Base-by-base conservation (phyloP, 2,329 filamentous ascomycete species). In the Curvularia sp. region DNA sequence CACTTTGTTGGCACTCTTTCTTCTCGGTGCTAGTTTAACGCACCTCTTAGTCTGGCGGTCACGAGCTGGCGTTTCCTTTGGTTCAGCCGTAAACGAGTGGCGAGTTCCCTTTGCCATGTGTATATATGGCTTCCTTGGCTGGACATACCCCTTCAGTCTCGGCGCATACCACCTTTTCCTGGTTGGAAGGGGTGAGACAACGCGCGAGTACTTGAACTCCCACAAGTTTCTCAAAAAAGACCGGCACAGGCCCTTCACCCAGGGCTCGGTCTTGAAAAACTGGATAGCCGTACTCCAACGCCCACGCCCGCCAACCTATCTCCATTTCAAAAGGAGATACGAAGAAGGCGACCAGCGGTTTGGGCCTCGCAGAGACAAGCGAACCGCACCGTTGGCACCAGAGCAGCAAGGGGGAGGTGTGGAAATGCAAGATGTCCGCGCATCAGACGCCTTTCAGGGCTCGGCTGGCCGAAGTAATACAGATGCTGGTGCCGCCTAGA, bases 221-320 rank as follows among this genome's bases (percentile, higher is more conserved):
- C 92, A 97, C 78, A 98, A 98, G 77, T 98, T 99, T 75, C 81
- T 89, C 63, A 96, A 95, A 79, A 89, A 90, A 68, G 94, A 99
- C 75, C 87, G 95, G 12, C 96, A 97, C 77, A 84, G 93, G 42
- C 92, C 95, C 1, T 99, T 96, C 69, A 93, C 88, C 1, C 93
- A 96, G 72, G 89, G 88, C 34, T 89, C 82, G 65, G 81, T 89
- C 47, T 77, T 90, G 70, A 89, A 84, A 70, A 99, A 99, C 77
- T 93, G 91, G 85, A 77, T 91, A 36, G 85, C 88, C 7, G 93
- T 97, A 12, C 82, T 98, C 49, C 89, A 88, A 66, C 88, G 94
- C 48, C 93, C 95, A 12, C 86, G 93, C 19, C 88, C 92, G 19
- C 93, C 94, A 7, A 94, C 91, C 0, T 98, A 97, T 76, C 87